Evolutionary conservation across 257 asterid genomes (phyloP).

Genomic region (Parsonsia alboflavescens): DNA sequence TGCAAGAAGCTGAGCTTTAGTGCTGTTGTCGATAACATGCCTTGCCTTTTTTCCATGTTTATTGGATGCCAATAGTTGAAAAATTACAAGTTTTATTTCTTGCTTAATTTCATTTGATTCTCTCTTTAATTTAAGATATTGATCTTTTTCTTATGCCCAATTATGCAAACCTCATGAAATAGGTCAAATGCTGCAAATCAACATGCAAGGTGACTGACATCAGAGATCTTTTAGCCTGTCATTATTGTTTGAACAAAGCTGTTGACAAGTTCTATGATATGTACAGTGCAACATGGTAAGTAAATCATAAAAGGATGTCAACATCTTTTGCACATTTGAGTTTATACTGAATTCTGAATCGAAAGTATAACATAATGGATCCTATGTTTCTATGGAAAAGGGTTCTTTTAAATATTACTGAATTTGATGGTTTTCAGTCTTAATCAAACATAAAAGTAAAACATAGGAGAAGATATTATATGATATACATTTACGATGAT

Average conservation of each 20-base stretch:
- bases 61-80: not conserved
- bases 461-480: too few relatives aligned
- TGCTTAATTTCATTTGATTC: not conserved
- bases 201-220: constrained; percentile 67
- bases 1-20: not conserved
- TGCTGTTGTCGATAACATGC: not conserved
- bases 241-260: constrained; percentile 72
- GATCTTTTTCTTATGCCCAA: not conserved
- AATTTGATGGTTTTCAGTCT: not conserved
- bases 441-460: too few relatives aligned
- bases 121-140: not conserved
- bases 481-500: too few relatives aligned
- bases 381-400: not conserved
- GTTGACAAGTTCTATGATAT: constrained; percentile 81
- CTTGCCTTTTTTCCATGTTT: not conserved
- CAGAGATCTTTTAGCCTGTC: constrained; percentile 71
- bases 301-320: not conserved
- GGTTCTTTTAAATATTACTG: not conserved
- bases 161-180: constrained; percentile 12
- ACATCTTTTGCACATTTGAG: not conserved
- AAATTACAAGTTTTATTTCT: not conserved
- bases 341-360: constrained; percentile 39
- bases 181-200: constrained; percentile 89
- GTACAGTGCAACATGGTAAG: constrained; percentile 82
- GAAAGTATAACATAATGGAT: not conserved